Base-by-base conservation (phyloP, 495 filamentous ascomycete genomes). In the Xylaria intraflava region DNA sequence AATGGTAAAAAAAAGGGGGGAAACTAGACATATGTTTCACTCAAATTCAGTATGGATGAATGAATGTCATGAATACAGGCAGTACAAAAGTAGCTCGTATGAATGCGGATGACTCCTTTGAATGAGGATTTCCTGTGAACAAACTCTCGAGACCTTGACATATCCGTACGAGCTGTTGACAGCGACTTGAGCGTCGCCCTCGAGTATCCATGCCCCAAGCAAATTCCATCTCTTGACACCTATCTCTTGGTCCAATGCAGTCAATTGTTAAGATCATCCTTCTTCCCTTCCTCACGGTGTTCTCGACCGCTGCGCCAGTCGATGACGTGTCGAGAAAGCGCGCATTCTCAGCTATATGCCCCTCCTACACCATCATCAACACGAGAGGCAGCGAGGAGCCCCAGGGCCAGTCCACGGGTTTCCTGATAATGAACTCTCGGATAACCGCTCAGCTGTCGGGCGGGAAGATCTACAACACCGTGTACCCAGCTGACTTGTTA, bases 281-380 rank as follows among this genome's bases (percentile, higher is more conserved):
- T 11, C 23, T 46, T 20, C 41, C 43, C 22, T 9, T 40, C 11
- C 20, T 53, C 16, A 30, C 50, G 20, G 10, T 35, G 31, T 27
- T 14, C 10, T 11, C 40, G 16, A 52, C 41, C 5, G 50, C 31
- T 9, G 24, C 39, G 2, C 49, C 49, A n/a, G 36, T 27, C 7
- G 24, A 29, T 6, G 49, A 31, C 17, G 27, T 20, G 24, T 2
- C 26, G n/a, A 41, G 1, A n/a, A 45, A 52, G 40, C 40, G 49
- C 20, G 49, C 27, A 19, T 19, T 9, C 12, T 52, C 38, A 19
- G 36, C 40, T 29, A 22, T 29, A 11, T 52, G 49, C 14, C 29
- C 40, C 16, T 44, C 29, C 17, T 52, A 52, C 19, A 52, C 29
- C 27, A 52, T 52, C 40, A 44, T 52, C 29, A 45, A 52, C 30